A percentile compares a stretch with the other conserved stretches of the same genome.
phyloP scores from a whole-genome alignment of 805 yeast species.

The Saccharomycopsis javanensis region DNA sequence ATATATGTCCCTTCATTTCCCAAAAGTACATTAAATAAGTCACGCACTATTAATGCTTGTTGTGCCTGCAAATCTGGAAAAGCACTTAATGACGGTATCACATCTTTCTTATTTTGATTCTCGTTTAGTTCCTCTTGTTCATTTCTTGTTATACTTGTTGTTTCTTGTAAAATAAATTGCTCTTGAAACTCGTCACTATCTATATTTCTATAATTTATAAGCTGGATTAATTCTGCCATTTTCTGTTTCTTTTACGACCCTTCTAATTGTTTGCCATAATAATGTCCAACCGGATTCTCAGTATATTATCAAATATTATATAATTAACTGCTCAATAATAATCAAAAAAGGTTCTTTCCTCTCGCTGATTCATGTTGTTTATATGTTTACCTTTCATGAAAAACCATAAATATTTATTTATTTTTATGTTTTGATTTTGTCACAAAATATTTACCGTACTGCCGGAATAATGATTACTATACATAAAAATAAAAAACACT shows the following conservation, averaged over 20 bases:
- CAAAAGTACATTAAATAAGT: constrained; percentile 53
- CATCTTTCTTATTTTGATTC: background rate
- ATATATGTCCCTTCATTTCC: constrained; percentile 76
- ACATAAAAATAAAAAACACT: too few relatives aligned
- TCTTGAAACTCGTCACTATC: background rate
- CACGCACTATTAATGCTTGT: constrained; percentile 65
- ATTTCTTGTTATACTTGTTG: background rate
- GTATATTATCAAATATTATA: too few relatives aligned
- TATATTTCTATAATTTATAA: background rate
- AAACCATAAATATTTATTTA: background rate
- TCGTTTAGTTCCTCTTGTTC: background rate
- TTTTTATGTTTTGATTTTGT: background rate
- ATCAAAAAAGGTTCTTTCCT: too few relatives aligned
- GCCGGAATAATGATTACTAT: too few relatives aligned
- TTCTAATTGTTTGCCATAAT: background rate
- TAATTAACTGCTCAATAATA: too few relatives aligned
- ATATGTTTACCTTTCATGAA: too few relatives aligned
- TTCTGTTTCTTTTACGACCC: background rate
- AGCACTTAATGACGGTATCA: background rate
- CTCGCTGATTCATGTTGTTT: too few relatives aligned
- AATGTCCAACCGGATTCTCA: too few relatives aligned
- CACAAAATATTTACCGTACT: background rate
- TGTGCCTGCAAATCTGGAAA: constrained; percentile 36
- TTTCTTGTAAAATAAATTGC: background rate
- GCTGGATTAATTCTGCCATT: background rate